Evolutionary conservation across 2,329 filamentous ascomycete species (phyloP).

Genomic region (Phoma sp.): DNA sequence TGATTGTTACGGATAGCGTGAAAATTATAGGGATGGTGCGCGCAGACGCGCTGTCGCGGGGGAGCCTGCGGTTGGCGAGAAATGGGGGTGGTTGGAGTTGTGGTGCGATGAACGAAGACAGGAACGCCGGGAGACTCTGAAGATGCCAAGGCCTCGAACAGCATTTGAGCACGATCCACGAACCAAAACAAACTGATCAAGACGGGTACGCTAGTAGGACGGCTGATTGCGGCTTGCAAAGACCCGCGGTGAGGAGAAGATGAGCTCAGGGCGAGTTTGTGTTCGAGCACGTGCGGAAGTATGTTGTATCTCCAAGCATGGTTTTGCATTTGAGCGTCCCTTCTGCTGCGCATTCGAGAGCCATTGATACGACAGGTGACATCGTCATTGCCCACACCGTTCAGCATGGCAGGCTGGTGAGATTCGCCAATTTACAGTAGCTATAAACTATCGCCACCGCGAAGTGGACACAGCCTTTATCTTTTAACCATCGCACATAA

Average conservation of each 20-base stretch:
- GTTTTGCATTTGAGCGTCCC: slow-evolving; percentile 15
- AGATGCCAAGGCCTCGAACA: slow-evolving; percentile 33
- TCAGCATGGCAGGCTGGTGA: neutral
- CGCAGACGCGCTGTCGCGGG: slow-evolving; percentile 36
- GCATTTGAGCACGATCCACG: slow-evolving; percentile 18
- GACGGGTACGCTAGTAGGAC: slow-evolving; percentile 13
- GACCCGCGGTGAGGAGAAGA: neutral
- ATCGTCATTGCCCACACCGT: neutral
- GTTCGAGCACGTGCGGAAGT: neutral
- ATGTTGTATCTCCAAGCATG: neutral
- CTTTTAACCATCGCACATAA: neutral
- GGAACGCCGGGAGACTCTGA: slow-evolving; percentile 4
- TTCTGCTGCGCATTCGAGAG: slow-evolving; percentile 14
- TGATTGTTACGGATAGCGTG: slow-evolving; percentile 22
- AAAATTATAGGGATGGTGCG: slow-evolving; percentile 24
- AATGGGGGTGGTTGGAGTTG: slow-evolving; percentile 45
- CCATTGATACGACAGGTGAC: slow-evolving; percentile 4
- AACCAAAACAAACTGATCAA: slow-evolving; percentile 31
- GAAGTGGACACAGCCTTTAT: neutral
- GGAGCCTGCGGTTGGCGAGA: slow-evolving; percentile 18
- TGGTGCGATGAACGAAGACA: slow-evolving; percentile 19
- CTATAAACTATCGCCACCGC: neutral
- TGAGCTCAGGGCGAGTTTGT: neutral
- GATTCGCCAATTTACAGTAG: neutral
- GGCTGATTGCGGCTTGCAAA: slow-evolving; percentile 9